Conservation (phyloP, 805 yeast genomes). For the Hanseniaspora valbyensis region DNA sequence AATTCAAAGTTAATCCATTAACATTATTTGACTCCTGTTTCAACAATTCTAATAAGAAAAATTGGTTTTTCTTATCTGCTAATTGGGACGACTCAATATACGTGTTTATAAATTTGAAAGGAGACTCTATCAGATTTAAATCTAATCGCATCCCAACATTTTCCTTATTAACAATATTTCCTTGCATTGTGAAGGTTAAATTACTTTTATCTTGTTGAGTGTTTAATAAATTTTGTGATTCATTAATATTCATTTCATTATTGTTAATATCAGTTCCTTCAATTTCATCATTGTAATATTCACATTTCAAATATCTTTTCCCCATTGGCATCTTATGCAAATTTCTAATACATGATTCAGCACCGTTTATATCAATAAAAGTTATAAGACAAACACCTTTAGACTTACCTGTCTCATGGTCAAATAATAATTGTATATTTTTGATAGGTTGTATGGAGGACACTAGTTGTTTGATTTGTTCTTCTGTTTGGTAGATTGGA, state of each 20-base stretch:
- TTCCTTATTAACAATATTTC: constrained; percentile 15
- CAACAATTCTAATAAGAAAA: constrained; percentile 6
- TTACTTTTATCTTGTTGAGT: constrained; percentile 2
- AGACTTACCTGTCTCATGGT: constrained; percentile 78
- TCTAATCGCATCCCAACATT: constrained; percentile 35
- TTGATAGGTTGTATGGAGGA: constrained; percentile 80
- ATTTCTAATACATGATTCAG: constrained; percentile 82
- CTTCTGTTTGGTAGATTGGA: constrained; percentile 89
- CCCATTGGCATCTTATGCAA: constrained; percentile 70
- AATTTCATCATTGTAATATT: constrained; percentile 46
- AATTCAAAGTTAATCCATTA: constrained; percentile 17
- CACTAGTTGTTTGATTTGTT: constrained; percentile 79
- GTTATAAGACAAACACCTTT: constrained; percentile 85
- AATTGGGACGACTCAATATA: constrained; percentile 12
- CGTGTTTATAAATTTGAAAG: constrained; percentile 31
- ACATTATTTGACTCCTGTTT: constrained; percentile 14
- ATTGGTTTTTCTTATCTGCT: constrained; percentile 22
- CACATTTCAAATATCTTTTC: constrained; percentile 58
- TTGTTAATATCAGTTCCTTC: constrained; percentile 18
- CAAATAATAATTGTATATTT: constrained; percentile 65
- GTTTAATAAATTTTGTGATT: background rate
- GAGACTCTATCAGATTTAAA: constrained; percentile 31
- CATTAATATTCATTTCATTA: constrained; percentile 16
- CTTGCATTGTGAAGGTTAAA: constrained; percentile 17
- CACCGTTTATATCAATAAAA: constrained; percentile 73